Percentiles rank a stretch among this genome's conserved stretches.
These are phyloP conservation scores for Nymphaea thermarum DNA, from an alignment of 164 flowering plant species.

Conservation along the genomic window DNA sequence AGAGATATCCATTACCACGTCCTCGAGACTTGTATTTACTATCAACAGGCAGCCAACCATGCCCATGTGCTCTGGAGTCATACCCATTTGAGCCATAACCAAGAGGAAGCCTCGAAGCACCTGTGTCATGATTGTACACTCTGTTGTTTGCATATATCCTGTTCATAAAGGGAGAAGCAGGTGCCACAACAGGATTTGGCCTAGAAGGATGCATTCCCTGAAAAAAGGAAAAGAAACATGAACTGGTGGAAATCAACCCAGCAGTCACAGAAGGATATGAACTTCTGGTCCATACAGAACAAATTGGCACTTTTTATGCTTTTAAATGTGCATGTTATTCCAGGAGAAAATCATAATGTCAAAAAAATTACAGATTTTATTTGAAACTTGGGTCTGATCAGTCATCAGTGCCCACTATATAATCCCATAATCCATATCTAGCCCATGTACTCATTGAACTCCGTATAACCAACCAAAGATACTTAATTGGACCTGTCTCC, in stretches of 20 bases:
- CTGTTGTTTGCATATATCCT: conserved; percentile 30
- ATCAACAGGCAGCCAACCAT: conserved; percentile 50
- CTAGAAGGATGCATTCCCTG: conserved; percentile 18
- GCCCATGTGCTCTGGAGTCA: conserved; percentile 26
- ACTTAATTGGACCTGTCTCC: not conserved
- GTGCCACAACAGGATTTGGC: conserved; percentile 15
- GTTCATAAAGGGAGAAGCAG: conserved; percentile 25
- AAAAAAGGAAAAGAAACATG: not conserved
- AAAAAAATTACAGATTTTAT: too few species aligned
- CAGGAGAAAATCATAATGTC: too few species aligned
- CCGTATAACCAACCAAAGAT: not conserved
- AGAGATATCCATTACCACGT: conserved; percentile 35
- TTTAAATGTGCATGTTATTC: too few species aligned
- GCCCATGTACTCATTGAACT: not conserved
- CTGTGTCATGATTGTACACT: conserved; percentile 33
- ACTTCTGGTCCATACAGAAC: too few species aligned
- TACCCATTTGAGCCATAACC: conserved; percentile 26
- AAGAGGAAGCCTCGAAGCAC: conserved; percentile 17
- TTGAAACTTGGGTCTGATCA: too few species aligned
- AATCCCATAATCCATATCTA: too few species aligned
- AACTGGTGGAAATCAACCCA: not conserved
- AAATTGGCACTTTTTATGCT: too few species aligned
- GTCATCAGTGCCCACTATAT: too few species aligned
- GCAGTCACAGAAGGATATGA: too few species aligned
- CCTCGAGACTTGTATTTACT: conserved; percentile 56